Conservation (phyloP, 2,329 filamentous ascomycete genomes). For the Neopestalotiopsis clavispora region DNA sequence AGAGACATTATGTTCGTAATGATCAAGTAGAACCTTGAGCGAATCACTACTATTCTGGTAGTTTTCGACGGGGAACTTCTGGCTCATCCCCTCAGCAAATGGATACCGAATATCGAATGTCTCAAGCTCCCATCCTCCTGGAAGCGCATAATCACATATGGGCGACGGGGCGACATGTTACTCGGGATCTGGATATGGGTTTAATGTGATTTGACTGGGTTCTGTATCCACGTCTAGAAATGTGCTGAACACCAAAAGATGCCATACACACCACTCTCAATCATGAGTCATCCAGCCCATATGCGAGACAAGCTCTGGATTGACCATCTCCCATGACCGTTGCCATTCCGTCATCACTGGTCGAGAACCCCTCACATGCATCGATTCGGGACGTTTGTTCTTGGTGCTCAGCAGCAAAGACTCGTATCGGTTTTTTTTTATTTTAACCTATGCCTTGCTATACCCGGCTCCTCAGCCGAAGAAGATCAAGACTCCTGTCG, state of each 20-base stretch:
- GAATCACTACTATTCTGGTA: too few relatives aligned
- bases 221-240: neutral
- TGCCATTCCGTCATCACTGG: neutral
- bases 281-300: neutral
- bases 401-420: slow-evolving; percentile 25
- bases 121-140: neutral
- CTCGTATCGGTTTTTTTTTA: slow-evolving; percentile 27
- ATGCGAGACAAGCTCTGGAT: neutral
- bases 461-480: slow-evolving; percentile 41
- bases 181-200: neutral
- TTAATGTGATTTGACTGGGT: neutral
- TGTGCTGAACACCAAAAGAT: neutral
- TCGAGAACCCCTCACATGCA: slow-evolving; percentile 20
- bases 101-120: neutral
- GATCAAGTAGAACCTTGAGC: too few relatives aligned
- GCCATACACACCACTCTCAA: neutral
- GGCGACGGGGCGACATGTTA: neutral
- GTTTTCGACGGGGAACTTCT: too few relatives aligned
- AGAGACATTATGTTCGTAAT: too few relatives aligned
- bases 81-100: neutral
- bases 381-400: slow-evolving; percentile 3
- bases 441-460: slow-evolving; percentile 28
- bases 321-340: neutral
- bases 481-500: slow-evolving; percentile 49
- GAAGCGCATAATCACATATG: neutral